Evolutionary conservation across 169 alveolate genomes (phyloP), one percentile per base, ranked within the genome.

Genomic region (Plasmodium inui): DNA sequence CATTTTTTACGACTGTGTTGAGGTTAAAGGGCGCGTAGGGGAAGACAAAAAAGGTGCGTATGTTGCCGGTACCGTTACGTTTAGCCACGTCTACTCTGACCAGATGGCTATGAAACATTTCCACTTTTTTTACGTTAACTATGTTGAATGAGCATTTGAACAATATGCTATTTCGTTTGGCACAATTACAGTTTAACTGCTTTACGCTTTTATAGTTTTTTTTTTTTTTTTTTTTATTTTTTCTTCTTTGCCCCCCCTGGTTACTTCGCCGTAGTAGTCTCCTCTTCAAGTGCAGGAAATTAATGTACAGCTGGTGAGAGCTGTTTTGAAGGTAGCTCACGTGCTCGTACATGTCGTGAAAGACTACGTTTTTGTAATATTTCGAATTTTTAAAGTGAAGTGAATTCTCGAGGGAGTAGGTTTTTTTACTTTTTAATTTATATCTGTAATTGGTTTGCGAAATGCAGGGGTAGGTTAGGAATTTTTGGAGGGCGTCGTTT

Each of bases 371-470:
- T 50, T 74, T 86, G 80, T 86, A 86, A 34, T 1, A 32, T 19
- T 37, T 53, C 9, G 53, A 17, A 46, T 74, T 74, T 76, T 86
- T 86, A 76, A 74, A 86, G 80, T 46, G 57, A 74, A 74, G 81
- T 53, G 28, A 50, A 86, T 86, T 37, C 41, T 86, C 78, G 70
- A 86, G 71, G 26, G 34, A 53, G 30, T 34, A 53, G 61, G 32
- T 19, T n/a, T 74, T 86, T 50, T 74, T 85, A 74, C 41, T 37
- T 70, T 17, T 74, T 76, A 86, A 76, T 86, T 86, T 86, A 76
- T 86, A 86, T 74, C 76, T 86, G 70, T 86, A 86, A 22, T 46
- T 76, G 22, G 93, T 86, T 86, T 86, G 93, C 7, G 93, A 86
- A 30, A 86, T 73, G 80, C 79, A 74, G 57, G 93, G 93, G 44